Evolutionary conservation across 345 rosid genomes (phyloP).

Genomic region (Trapa bicornis): DNA sequence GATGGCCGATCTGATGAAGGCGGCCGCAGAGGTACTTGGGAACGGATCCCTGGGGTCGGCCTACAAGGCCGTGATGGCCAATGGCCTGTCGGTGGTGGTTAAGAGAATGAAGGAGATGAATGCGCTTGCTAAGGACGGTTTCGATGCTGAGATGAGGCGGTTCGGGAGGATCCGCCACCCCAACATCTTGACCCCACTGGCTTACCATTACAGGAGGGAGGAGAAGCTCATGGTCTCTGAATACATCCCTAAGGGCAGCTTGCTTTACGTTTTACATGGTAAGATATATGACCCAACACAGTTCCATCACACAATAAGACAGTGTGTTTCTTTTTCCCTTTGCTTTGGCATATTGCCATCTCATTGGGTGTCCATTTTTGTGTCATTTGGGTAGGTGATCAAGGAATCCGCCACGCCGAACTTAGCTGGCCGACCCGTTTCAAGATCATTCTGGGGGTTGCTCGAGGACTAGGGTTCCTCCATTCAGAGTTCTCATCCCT

Average conservation of each 20-base stretch:
- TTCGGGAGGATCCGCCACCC: constrained; percentile 36
- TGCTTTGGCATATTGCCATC: neutral
- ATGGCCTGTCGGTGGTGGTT: constrained; percentile 47
- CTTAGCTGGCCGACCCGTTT: constrained; percentile 52
- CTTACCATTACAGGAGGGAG: constrained; percentile 59
- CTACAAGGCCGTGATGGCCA: constrained; percentile 44
- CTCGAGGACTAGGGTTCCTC: constrained; percentile 46
- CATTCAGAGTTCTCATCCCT: constrained; percentile 31
- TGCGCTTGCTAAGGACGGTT: constrained; percentile 29
- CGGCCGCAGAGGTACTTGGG: constrained; percentile 68
- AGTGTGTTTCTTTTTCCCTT: neutral
- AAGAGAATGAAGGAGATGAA: constrained; percentile 64
- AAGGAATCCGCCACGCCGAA: constrained; percentile 19
- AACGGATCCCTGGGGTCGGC: constrained; percentile 51
- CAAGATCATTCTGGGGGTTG: constrained; percentile 48
- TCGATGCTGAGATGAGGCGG: constrained; percentile 40
- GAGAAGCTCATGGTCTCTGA: constrained; percentile 65
- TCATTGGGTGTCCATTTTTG: neutral
- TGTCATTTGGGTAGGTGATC: constrained; percentile 25
- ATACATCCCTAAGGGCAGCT: constrained; percentile 49
- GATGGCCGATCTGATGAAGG: constrained; percentile 65
- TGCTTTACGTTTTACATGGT: constrained; percentile 57
- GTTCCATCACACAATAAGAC: neutral
- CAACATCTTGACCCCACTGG: constrained; percentile 52
- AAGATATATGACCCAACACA: neutral